Evolutionary conservation across 2,329 filamentous ascomycete genomes (phyloP).

Genomic region (Ascochyta koolunga): DNA sequence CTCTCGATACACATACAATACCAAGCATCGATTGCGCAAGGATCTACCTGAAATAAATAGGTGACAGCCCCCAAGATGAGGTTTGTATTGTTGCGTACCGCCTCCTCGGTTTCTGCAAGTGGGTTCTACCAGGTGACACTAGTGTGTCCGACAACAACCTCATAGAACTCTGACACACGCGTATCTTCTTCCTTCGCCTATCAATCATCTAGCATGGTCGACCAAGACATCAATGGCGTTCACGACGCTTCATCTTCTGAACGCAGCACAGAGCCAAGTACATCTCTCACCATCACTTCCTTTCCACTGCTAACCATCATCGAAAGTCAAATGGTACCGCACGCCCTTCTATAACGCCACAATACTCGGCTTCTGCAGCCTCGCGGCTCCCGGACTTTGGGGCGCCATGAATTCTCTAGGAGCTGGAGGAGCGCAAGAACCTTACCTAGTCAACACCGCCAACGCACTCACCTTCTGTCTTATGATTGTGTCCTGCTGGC

Average conservation of each 20-base stretch:
- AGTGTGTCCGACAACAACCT: background rate
- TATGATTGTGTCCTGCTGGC: conserved; percentile 21
- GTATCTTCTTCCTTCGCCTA: background rate
- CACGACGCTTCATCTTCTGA: background rate
- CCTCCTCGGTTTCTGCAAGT: background rate
- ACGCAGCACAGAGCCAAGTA: background rate
- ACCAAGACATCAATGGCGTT: background rate
- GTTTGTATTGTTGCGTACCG: background rate
- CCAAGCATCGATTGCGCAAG: conserved; percentile 8
- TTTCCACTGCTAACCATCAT: background rate
- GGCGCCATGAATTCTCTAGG: conserved; percentile 26
- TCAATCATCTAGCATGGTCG: background rate
- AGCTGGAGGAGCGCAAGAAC: conserved; percentile 21
- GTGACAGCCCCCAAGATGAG: background rate
- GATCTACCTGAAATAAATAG: conserved; percentile 1
- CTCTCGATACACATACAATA: conserved; percentile 3
- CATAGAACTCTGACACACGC: background rate
- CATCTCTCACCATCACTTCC: background rate
- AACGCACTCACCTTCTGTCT: conserved; percentile 21
- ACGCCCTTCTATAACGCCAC: conserved; percentile 74
- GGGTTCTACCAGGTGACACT: background rate
- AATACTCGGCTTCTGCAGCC: conserved; percentile 71
- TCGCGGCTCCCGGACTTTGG: conserved; percentile 56
- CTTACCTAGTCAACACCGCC: conserved; percentile 23
- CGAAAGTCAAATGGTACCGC: conserved; percentile 67